phyloP scores from a whole-genome alignment of 2,329 filamentous ascomycete species.

The Penicillium sumatraense region DNA sequence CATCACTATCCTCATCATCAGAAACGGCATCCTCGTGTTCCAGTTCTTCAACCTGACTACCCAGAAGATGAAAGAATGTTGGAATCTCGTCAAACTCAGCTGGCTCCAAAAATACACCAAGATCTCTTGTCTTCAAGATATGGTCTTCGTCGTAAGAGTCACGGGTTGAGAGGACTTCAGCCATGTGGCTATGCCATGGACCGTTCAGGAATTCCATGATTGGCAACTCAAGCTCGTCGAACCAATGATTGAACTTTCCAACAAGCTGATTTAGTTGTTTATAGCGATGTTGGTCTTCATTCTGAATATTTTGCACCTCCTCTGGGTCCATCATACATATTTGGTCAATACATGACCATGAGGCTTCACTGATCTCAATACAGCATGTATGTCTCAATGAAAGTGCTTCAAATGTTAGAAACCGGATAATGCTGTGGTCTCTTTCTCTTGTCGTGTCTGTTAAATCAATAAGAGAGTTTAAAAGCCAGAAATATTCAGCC shows the following conservation, averaged over 20 bases:
- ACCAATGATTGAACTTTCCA: background rate
- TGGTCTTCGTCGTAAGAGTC: conserved; percentile 6
- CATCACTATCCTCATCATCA: background rate
- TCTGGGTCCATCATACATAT: background rate
- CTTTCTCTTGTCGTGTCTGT: background rate
- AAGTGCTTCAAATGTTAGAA: conserved; percentile 10
- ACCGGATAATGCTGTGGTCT: background rate
- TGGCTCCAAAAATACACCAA: conserved; percentile 1
- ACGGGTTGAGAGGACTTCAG: background rate
- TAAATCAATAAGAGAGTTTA: background rate
- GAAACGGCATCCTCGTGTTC: background rate
- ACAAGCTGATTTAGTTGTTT: conserved; percentile 1
- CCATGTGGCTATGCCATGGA: conserved; percentile 4
- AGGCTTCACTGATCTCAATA: background rate
- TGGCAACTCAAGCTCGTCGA: conserved; percentile 1
- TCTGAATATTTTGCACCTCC: conserved; percentile 2
- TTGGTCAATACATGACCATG: background rate
- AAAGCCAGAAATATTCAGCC: background rate
- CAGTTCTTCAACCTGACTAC: background rate
- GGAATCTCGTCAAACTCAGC: background rate
- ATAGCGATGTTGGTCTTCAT: background rate
- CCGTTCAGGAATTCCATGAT: conserved; percentile 6
- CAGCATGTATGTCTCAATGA: conserved; percentile 8
- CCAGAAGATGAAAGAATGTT: background rate
- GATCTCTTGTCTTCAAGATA: background rate